Conservation (phyloP, 179 eudicot species). For the Carnegiea gigantea region DNA sequence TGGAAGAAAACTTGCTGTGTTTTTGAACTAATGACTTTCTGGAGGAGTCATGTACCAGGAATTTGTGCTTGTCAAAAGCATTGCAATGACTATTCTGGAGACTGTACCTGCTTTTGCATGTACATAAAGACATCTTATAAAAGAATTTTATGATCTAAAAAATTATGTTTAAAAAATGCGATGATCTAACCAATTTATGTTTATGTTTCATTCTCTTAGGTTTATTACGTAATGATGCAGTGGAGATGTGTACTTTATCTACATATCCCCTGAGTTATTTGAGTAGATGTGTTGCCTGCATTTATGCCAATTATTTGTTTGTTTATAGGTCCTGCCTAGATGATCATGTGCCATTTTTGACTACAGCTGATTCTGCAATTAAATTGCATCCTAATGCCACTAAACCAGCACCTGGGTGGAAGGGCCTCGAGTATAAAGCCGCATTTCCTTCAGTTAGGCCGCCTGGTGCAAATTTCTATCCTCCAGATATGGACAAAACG, state of each 20-base stretch:
- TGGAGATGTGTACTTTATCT: not conserved
- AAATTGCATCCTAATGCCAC: constrained; percentile 67
- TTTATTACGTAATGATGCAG: constrained; percentile 1
- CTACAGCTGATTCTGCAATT: constrained; percentile 85
- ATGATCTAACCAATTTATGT: not conserved
- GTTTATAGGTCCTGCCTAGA: constrained; percentile 83
- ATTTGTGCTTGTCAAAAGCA: not conserved
- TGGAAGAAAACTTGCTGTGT: not conserved
- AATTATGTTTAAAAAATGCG: not conserved
- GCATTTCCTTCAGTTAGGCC: constrained; percentile 81
- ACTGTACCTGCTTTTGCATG: not conserved
- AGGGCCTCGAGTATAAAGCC: constrained; percentile 75
- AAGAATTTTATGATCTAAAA: not conserved
- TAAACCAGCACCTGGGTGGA: constrained; percentile 71
- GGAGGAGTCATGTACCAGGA: not conserved
- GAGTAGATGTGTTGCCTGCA: constrained; percentile 18
- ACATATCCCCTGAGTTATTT: not conserved
- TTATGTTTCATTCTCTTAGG: constrained; percentile 12
- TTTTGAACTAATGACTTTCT: not conserved
- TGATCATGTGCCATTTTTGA: constrained; percentile 74
- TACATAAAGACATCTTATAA: not conserved
- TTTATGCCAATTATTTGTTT: constrained; percentile 12
- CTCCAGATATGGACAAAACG: constrained; percentile 92
- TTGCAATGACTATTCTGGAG: not conserved
- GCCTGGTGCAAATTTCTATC: constrained; percentile 86